Evolutionary conservation across 768 basidiomycete genomes (phyloP).

Genomic region (Pulveroboletus sp.): DNA sequence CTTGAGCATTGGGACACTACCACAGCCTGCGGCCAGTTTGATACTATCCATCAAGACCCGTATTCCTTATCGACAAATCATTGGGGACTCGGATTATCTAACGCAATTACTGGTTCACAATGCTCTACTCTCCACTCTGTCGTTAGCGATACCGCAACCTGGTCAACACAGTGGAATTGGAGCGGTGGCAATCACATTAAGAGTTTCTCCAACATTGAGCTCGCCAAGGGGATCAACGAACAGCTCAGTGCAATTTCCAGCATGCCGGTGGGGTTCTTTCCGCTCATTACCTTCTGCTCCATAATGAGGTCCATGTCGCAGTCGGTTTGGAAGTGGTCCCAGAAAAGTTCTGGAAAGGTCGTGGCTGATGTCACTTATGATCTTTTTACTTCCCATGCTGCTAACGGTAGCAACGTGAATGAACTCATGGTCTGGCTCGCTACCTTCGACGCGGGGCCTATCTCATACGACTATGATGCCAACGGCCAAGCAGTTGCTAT

Average conservation of each 20-base stretch:
- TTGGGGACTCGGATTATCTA: conserved; percentile 38
- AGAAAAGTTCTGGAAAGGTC: conserved; percentile 37
- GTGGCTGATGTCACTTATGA: conserved; percentile 62
- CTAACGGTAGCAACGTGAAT: conserved; percentile 44
- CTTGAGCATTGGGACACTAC: not conserved
- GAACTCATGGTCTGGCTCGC: conserved; percentile 70
- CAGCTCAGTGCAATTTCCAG: conserved; percentile 50
- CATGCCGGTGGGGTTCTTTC: conserved; percentile 47
- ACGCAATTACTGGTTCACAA: conserved; percentile 47
- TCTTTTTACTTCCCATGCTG: conserved; percentile 53
- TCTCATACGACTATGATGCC: conserved; percentile 46
- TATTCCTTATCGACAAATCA: conserved; percentile 54
- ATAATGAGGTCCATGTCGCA: conserved; percentile 17
- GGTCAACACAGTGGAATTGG: conserved; percentile 58
- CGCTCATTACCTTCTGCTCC: not conserved
- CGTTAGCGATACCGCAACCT: conserved; percentile 41
- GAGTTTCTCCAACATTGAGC: conserved; percentile 59
- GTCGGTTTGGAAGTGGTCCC: conserved; percentile 59
- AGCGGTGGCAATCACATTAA: conserved; percentile 51
- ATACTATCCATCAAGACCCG: conserved; percentile 38
- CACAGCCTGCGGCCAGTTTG: conserved; percentile 48
- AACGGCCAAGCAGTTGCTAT: conserved; percentile 47
- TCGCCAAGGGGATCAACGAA: conserved; percentile 49
- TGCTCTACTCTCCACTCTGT: conserved; percentile 47
- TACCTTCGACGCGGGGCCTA: conserved; percentile 55